Percentiles rank a stretch among this genome's conserved stretches.
Conservation (phyloP, 1,139 yeast genomes). For the Yamadazyma sp. region DNA sequence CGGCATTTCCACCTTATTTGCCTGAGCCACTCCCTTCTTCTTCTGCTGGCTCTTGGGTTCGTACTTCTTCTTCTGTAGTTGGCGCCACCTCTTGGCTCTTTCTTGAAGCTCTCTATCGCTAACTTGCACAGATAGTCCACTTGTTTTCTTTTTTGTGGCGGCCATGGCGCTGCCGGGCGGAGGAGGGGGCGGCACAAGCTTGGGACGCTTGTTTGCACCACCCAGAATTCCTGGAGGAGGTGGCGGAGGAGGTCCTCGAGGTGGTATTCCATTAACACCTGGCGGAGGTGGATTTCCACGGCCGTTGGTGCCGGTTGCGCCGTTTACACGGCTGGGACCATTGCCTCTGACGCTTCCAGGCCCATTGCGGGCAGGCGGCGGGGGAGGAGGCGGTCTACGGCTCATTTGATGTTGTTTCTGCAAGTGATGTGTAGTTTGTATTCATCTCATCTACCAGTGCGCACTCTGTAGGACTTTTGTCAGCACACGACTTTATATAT, state of each 20-base stretch:
- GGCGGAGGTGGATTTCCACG: slow-evolving; percentile 14
- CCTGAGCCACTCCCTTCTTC: slow-evolving; percentile 46
- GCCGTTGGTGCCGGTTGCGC: background rate
- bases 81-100: slow-evolving; percentile 65
- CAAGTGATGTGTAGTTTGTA: background rate
- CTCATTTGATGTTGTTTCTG: slow-evolving; percentile 1
- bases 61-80: slow-evolving; percentile 58
- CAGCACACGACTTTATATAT: background rate
- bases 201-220: slow-evolving; percentile 8
- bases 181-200: slow-evolving; percentile 17
- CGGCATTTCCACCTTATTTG: slow-evolving; percentile 83
- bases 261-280: background rate
- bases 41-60: slow-evolving; percentile 22
- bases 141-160: background rate
- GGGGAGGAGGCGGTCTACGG: slow-evolving; percentile 16
- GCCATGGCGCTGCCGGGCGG: slow-evolving; percentile 11
- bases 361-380: slow-evolving; percentile 8
- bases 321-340: background rate
- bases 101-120: slow-evolving; percentile 29
- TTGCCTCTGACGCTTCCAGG: background rate
- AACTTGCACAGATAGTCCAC: slow-evolving; percentile 6
- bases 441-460: slow-evolving; percentile 1
- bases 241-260: slow-evolving; percentile 5
- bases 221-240: background rate
- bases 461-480: background rate